Base-by-base conservation (phyloP, 768 basidiomycete species). In the Tulasnella sp. region DNA sequence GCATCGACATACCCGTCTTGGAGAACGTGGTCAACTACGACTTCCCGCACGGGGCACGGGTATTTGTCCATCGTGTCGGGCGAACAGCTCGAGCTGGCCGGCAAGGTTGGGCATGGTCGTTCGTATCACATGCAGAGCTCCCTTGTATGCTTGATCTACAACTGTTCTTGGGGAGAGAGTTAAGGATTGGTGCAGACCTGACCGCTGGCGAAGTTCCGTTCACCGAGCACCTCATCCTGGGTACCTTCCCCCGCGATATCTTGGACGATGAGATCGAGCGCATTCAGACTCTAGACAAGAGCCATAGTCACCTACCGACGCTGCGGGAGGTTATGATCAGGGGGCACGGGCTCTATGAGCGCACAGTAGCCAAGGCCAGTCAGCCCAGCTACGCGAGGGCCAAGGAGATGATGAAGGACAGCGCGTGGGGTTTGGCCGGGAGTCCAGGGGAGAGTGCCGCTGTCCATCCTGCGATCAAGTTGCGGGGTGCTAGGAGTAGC, bases 1-100 rank as follows among this genome's bases (percentile, higher is more conserved):
- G 96, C 67, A 91, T 99, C 65, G 96, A 99, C 73, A 94, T 99
- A 32, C 96, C 96, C 3, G 79, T 97, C 42, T 79, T 99, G 63
- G 91, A 94, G 69, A 89, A 98, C 68, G 96, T 99, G 32, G 77
- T 99, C 70, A 99, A 99, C 71, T 99, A 94, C 70, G 96, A 99
- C 67, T 97, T 99, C 65, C 96, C 96, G 0, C 86, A 91, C 61
- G 91, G 94, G 23, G 83, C 92, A 1, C 77, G 94, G 59, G 84
- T 96, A 10, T 99, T 97, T 65, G 84, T 99, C 0, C 96, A 99
- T 71, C 88, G 96, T 60, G 95, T 98, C 23, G 96, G 96, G 48
- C 82, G 96, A 61, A 97, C 96, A 3, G 96, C 96, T 4, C 81
- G 96, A 67, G 95, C 95, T 1, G 96, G 96, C 13, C 78, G 93